phyloP scores from a whole-genome alignment of 2,329 filamentous ascomycete species.

The Colletotrichum sp. region DNA sequence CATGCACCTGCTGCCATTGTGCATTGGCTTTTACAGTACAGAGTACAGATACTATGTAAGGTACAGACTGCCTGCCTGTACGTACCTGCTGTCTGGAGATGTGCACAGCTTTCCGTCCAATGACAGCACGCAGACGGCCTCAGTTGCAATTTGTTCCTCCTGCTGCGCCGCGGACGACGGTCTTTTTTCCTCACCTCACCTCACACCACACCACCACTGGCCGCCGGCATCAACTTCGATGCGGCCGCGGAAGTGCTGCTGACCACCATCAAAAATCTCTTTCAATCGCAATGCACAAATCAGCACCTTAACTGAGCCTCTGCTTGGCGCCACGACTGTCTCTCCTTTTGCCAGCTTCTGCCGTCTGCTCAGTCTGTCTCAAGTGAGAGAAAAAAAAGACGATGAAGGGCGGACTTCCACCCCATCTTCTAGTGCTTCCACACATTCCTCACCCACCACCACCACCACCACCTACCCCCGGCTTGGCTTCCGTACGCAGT shows the following conservation, averaged over 20 bases:
- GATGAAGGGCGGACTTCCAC: not conserved
- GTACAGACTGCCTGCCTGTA: too few species aligned
- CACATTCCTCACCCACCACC: not conserved
- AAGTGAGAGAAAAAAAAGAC: not conserved
- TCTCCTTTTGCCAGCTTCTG: not conserved
- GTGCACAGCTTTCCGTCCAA: not conserved
- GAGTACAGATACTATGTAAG: too few species aligned
- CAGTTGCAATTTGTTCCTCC: not conserved
- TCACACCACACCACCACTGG: not conserved
- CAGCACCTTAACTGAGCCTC: not conserved
- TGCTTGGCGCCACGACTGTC: not conserved
- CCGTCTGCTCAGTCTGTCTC: not conserved
- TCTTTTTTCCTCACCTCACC: not conserved
- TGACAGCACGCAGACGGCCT: not conserved
- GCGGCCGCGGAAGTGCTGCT: not conserved
- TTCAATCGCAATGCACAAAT: not conserved
- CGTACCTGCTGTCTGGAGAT: not conserved
- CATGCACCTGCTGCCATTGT: not conserved
- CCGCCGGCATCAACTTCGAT: not conserved
- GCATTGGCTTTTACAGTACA: not conserved
- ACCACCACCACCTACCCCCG: not conserved
- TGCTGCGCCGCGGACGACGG: not conserved
- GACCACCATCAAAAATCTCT: not conserved
- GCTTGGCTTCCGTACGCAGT: not conserved
- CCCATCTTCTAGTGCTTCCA: not conserved